Percentiles rank a stretch among this genome's conserved stretches.
Conservation (phyloP, 73 alveolate genomes). For the Tetrahymena elliotti region DNA sequence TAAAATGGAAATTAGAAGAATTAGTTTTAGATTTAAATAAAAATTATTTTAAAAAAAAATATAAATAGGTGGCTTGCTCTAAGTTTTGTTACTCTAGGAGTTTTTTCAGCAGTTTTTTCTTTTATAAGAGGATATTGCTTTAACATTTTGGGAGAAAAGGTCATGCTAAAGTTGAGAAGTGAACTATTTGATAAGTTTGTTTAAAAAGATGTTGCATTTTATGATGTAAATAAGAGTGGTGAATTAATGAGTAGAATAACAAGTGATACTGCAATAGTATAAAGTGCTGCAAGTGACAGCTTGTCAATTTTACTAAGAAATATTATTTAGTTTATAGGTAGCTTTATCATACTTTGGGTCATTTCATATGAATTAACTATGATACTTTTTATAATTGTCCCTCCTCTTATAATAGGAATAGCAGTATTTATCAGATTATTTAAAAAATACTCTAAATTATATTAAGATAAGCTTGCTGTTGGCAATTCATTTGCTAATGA, state of each 20-base stretch:
- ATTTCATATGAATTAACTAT: slow-evolving; percentile 15
- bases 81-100: neutral
- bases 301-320: slow-evolving; percentile 24
- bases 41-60: neutral
- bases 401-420: slow-evolving; percentile 22
- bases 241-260: slow-evolving; percentile 23
- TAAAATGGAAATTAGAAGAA: neutral
- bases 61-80: neutral
- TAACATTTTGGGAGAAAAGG: slow-evolving; percentile 21
- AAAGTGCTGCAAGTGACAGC: slow-evolving; percentile 33
- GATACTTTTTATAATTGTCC: slow-evolving; percentile 15
- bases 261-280: slow-evolving; percentile 14
- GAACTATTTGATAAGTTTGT: slow-evolving; percentile 17
- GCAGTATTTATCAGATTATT: slow-evolving; percentile 6
- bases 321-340: slow-evolving; percentile 16
- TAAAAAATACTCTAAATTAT: slow-evolving; percentile 11
- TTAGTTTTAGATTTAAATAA: neutral
- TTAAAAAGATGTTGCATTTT: slow-evolving; percentile 19
- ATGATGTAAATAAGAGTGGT: slow-evolving; percentile 17
- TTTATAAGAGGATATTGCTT: slow-evolving; percentile 27
- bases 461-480: slow-evolving; percentile 1
- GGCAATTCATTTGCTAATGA: slow-evolving; percentile 23
- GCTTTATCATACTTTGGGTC: slow-evolving; percentile 9
- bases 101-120: neutral
- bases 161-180: slow-evolving; percentile 10